Evolutionary conservation across 768 basidiomycete species (phyloP), one percentile per base, ranked within the genome.

Genomic region (Russula compacta): DNA sequence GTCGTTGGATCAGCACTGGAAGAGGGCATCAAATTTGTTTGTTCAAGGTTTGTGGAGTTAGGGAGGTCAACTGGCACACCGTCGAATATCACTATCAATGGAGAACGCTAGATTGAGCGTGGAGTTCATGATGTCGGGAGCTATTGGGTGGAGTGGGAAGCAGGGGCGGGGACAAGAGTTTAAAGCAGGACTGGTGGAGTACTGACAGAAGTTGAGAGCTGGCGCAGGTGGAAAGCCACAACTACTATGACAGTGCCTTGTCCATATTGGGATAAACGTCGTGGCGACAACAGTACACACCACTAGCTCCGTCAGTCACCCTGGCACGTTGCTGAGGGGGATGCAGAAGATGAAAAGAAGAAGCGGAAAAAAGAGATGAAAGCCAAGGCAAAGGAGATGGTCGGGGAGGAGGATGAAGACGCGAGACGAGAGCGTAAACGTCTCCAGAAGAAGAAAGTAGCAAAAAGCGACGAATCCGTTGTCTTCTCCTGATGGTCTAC

Each of bases 1-100:
- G 88, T 89, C 6, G 79, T 79, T 29, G 90, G 82, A 69, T 87
- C 79, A 10, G 86, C 85, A 64, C 87, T 78, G 69, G n/a, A 21
- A 46, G n/a, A 44, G 3, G n/a, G 24, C 8, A 10, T 47, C 24
- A 32, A n/a, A 7, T 19, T 47, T n/a, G 12, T 49, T 52, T 24
- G n/a, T 42, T 36, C 32, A 24, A 19, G 35, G n/a, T 17, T 12
- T 38, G 38, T 5, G 14, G n/a, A 21, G 11, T 12, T 29, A 24
- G 11, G 24, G 51, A 52, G 35, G 24, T 11, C 3, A 1, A 17
- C 2, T 29, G 32, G 8, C 53, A 21, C 51, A 66, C 65, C 64
- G 64, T 33, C 36, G 42, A 11, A 66, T 56, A 36, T 65, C 53
- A 56, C 53, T 66, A 14, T 64, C 63, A 1, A 46, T 35, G 2